A percentile compares a stretch with the other conserved stretches of the same genome.
Conservation (phyloP, 2,329 filamentous ascomycete genomes). For the Penicillium sp. region DNA sequence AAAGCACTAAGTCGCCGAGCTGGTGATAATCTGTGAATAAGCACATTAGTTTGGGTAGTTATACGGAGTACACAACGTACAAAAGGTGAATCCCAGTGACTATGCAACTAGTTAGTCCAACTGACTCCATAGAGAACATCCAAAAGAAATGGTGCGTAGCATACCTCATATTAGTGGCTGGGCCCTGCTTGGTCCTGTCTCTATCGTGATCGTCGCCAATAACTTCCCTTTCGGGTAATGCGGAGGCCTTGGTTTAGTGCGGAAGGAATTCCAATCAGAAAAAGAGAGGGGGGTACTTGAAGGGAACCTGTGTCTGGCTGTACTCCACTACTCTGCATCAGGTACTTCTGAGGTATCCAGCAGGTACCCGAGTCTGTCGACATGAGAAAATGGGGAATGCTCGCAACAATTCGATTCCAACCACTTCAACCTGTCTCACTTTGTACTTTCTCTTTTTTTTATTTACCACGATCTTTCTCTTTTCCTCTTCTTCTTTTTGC, state of each 20-base stretch:
- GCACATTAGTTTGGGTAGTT: too few species aligned
- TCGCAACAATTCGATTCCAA: conserved; percentile 4
- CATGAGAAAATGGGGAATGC: conserved; percentile 11
- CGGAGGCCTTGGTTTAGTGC: conserved; percentile 17
- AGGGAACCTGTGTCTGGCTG: neutral
- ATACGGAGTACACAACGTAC: too few species aligned
- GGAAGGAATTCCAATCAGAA: conserved; percentile 9
- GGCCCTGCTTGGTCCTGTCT: conserved; percentile 14
- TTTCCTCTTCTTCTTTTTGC: neutral
- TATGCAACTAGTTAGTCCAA: too few species aligned
- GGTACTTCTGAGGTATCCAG: conserved; percentile 14
- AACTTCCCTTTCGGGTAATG: conserved; percentile 13
- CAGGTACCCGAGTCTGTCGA: conserved; percentile 7
- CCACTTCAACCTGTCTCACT: neutral
- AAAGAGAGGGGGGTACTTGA: conserved; percentile 5
- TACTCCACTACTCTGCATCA: neutral
- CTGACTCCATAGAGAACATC: too few species aligned
- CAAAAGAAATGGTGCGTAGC: neutral
- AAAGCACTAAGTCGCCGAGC: conserved; percentile 7
- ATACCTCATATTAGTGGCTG: conserved; percentile 13
- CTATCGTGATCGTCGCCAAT: conserved; percentile 13
- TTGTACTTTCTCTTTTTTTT: neutral
- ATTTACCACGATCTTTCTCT: neutral
- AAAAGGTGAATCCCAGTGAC: too few species aligned
- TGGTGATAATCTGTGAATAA: neutral